phyloP scores from a whole-genome alignment of 139 green algal species.

The Chlorella sp. region DNA sequence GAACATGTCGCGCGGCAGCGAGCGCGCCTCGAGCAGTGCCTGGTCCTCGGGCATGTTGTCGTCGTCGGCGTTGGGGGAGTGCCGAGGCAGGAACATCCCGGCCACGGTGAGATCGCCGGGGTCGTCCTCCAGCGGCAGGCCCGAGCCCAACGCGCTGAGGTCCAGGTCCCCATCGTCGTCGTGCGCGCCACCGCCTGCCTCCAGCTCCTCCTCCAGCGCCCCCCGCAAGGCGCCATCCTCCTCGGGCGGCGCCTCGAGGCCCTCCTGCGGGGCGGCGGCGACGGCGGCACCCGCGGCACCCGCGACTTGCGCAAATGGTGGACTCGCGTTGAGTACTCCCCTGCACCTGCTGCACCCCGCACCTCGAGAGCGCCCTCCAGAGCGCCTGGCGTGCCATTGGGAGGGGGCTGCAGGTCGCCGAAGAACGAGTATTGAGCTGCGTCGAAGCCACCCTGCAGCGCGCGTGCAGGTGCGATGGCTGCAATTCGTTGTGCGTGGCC shows the following conservation, averaged over 20 bases:
- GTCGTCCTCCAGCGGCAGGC: too few relatives aligned
- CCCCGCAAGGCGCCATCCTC: not conserved
- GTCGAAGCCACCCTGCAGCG: not conserved
- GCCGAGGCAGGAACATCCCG: not conserved
- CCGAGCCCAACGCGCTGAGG: too few relatives aligned
- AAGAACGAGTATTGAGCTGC: not conserved
- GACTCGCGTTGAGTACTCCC: too few relatives aligned
- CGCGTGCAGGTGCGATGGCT: too few relatives aligned
- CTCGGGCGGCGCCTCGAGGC: not conserved
- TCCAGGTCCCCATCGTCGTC: too few relatives aligned
- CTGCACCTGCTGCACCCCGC: too few relatives aligned
- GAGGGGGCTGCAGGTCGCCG: not conserved
- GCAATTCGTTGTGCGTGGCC: too few relatives aligned
- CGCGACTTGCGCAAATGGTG: too few relatives aligned
- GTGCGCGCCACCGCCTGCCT: not conserved
- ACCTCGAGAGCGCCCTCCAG: not conserved
- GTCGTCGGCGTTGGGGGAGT: too few relatives aligned
- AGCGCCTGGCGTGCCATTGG: not conserved
- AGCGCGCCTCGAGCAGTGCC: not conserved
- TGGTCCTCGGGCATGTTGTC: too few relatives aligned
- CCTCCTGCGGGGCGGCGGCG: too few relatives aligned
- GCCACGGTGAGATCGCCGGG: not conserved
- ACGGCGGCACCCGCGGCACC: too few relatives aligned
- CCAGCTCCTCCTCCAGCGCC: not conserved
- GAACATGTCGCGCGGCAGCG: not conserved